Evolutionary conservation across 176 grass and related monocot species (phyloP).

Genomic region (Aegilops longissima): DNA sequence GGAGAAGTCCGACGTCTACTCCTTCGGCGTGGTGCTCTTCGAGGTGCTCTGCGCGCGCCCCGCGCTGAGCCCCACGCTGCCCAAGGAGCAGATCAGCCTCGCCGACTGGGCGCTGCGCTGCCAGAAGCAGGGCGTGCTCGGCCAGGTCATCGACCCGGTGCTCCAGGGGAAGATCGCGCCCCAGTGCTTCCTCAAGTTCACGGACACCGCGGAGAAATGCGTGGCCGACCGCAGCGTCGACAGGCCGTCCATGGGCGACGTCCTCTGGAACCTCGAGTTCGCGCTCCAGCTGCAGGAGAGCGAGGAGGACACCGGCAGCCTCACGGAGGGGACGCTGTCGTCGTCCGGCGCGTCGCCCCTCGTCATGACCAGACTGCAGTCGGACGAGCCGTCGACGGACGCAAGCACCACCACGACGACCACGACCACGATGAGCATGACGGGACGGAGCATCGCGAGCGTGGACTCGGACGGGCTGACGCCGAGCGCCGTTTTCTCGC

Average conservation of each 20-base stretch:
- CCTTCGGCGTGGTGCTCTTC: conserved; percentile 75
- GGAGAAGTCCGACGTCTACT: conserved; percentile 80
- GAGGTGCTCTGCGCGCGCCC: conserved; percentile 66
- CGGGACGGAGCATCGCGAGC: conserved; percentile 43
- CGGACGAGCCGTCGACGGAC: conserved; percentile 34
- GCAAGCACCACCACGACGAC: conserved; percentile 37
- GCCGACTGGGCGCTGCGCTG: conserved; percentile 71
- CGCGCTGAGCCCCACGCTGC: conserved; percentile 34
- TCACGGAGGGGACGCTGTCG: conserved; percentile 6
- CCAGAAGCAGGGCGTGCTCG: conserved; percentile 57
- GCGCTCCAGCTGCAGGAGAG: conserved; percentile 71
- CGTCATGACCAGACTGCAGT: background rate
- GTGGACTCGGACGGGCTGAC: conserved; percentile 45
- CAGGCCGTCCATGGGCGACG: conserved; percentile 64
- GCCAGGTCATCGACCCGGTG: conserved; percentile 58
- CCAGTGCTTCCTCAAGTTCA: conserved; percentile 59
- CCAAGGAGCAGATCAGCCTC: conserved; percentile 70
- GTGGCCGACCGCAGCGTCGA: conserved; percentile 53
- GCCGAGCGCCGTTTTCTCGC: conserved; percentile 60
- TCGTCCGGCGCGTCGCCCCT: conserved; percentile 13
- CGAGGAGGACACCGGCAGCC: conserved; percentile 39
- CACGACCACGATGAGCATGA: conserved; percentile 29
- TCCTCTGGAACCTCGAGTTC: conserved; percentile 76
- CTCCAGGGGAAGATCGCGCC: conserved; percentile 59
- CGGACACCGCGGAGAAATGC: conserved; percentile 61